Evolutionary conservation across 2,329 filamentous ascomycete genomes (phyloP).

Genomic region (Thermoascus crustaceus): DNA sequence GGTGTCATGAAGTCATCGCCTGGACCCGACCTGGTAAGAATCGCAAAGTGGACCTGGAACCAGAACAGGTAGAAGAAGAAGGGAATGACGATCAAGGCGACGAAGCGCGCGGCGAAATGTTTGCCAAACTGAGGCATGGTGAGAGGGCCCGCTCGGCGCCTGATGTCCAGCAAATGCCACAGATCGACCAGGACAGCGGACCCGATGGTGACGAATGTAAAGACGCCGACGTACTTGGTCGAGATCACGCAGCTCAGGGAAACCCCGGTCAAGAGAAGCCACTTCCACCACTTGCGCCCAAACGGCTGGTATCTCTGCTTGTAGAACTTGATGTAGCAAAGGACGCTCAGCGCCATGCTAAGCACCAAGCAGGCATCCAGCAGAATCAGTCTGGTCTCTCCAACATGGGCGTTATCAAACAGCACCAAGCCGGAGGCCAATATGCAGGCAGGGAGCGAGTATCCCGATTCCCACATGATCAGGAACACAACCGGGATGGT

Average conservation of each 20-base stretch:
- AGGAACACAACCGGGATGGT: conserved; percentile 91
- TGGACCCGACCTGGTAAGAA: conserved; percentile 79
- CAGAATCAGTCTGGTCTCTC: conserved; percentile 89
- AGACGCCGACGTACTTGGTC: conserved; percentile 93
- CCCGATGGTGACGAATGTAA: conserved; percentile 95
- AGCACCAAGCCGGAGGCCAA: conserved; percentile 79
- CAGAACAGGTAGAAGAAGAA: conserved; percentile 99
- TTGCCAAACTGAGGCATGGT: conserved; percentile 71
- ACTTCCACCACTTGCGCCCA: conserved; percentile 98
- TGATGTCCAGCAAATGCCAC: conserved; percentile 88
- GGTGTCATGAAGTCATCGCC: conserved; percentile 99
- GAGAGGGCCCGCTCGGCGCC: conserved; percentile 72
- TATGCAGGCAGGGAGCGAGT: conserved; percentile 86
- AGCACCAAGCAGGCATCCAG: conserved; percentile 90
- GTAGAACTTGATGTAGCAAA: conserved; percentile 96
- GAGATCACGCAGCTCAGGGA: conserved; percentile 95
- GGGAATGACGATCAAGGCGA: conserved; percentile 80
- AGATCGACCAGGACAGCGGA: conserved; percentile 89
- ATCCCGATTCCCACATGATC: conserved; percentile 99
- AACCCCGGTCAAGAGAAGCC: conserved; percentile 91
- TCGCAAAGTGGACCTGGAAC: conserved; percentile 98
- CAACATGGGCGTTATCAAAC: conserved; percentile 96
- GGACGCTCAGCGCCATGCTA: conserved; percentile 89
- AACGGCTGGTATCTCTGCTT: conserved; percentile 87
- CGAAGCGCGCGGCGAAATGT: conserved; percentile 80